Base-by-base conservation (phyloP, 1,139 yeast genomes). In the Blastobotrys proliferans region DNA sequence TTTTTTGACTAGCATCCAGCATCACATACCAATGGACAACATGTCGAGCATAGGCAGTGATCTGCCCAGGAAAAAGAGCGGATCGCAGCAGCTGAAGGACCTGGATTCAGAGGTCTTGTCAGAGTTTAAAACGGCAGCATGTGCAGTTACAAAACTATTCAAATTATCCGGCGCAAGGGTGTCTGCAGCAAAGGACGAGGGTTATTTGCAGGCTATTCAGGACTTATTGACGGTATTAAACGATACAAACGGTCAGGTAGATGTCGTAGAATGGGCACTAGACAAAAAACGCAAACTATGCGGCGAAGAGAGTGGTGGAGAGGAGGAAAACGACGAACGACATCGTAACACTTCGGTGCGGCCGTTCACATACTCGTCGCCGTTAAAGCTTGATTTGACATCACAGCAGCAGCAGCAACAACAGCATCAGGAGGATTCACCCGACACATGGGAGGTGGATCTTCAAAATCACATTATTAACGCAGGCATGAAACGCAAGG, bases 101-200 rank as follows among this genome's bases (percentile, higher is more conserved):
- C 36, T 43, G 32, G 45, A 38, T 26, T 20, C 18, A 10, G 13
- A 25, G 33, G 36, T 43, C n/a, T 22, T 38, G 13, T 31, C 35
- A 18, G 61, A 56, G 48, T 58, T 57, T 48, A 57, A 55, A 37
- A 49, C 54, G 14, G 62, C 63, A 11, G 65, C 63, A 16, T 47
- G 54, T 40, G 54, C 63, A 14, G 57, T 60, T 26, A 52, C 62
- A 27, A 51, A 55, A 49, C 51, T 60, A 44, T 57, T 54, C 51
- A 60, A 59, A 38, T 53, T 59, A 18, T 47, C 59, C 22, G 52
- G 58, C 10, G 52, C 57, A 20, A 49, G 55, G 37, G 48, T 54
- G 9, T 47, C 47, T n/a, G 40, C 49, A 28, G 51, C 56, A 6
- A 48, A 55, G 24, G 52, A 52, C 13, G 57, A 57, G 40, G 63